Evolutionary conservation across 129 eudicot genomes (phyloP).

Genomic region (Glebionis coronaria): DNA sequence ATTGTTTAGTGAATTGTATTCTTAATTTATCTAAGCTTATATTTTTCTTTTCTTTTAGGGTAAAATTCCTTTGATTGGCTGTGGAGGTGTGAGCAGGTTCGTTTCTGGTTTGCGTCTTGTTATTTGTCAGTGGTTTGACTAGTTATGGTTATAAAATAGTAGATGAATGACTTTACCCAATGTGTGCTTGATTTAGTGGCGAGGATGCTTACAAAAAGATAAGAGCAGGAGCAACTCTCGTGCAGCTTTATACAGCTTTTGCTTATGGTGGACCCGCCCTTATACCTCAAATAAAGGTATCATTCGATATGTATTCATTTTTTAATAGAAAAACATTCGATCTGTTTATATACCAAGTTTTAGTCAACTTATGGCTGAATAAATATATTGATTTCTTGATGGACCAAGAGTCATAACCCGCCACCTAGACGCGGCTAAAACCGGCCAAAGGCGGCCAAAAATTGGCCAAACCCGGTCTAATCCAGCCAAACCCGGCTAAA

Average conservation of each 20-base stretch:
- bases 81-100: conserved; percentile 95
- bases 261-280: conserved; percentile 98
- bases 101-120: conserved; percentile 10
- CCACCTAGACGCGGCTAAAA: too few species aligned
- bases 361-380: not conserved
- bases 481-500: too few species aligned
- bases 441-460: too few species aligned
- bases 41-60: conserved; percentile 44
- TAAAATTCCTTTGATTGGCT: conserved; percentile 83
- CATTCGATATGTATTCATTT: not conserved
- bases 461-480: too few species aligned
- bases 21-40: not conserved
- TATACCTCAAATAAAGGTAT: conserved; percentile 86
- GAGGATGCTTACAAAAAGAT: conserved; percentile 95
- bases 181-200: conserved; percentile 50
- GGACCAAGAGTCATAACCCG: not conserved
- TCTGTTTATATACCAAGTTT: not conserved
- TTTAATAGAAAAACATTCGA: not conserved
- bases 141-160: not conserved
- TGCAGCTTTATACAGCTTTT: conserved; percentile 92
- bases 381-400: not conserved
- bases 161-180: conserved; percentile 6
- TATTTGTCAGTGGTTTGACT: not conserved
- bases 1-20: not conserved
- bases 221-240: conserved; percentile 94